These are phyloP conservation scores for Prunella vulgaris DNA, from an alignment of 257 asterid genomes.

Conservation along the genomic window DNA sequence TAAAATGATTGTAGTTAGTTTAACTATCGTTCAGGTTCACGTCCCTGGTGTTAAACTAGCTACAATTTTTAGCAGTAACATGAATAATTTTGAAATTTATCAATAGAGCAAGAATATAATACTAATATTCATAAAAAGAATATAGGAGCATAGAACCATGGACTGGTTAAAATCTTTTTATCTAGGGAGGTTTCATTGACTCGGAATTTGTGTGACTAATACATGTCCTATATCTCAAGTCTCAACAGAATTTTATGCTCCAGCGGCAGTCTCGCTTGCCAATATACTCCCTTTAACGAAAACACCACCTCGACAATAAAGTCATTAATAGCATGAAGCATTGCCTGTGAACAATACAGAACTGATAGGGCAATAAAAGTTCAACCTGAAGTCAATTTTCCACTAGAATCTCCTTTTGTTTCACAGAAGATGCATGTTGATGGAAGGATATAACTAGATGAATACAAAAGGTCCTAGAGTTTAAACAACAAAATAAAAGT, in stretches of 20 bases:
- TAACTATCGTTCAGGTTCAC: conserved; percentile 1
- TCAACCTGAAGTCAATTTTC: background rate
- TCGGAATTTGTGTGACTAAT: no score
- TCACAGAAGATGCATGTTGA: background rate
- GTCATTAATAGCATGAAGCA: conserved; percentile 1
- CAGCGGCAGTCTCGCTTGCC: background rate
- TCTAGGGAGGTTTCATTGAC: background rate
- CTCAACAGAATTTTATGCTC: background rate
- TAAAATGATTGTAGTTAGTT: background rate
- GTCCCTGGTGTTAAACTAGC: conserved; percentile 3
- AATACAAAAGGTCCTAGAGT: background rate
- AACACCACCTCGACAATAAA: conserved; percentile 3
- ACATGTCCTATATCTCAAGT: background rate
- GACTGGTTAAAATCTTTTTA: background rate
- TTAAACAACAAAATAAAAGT: background rate
- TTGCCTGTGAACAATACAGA: background rate
- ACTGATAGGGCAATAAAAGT: background rate
- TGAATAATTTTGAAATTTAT: background rate
- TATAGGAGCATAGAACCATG: background rate
- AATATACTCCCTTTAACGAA: background rate
- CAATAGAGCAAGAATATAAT: background rate
- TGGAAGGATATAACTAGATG: background rate
- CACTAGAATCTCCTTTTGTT: background rate
- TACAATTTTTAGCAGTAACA: background rate
- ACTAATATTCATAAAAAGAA: background rate